Percentiles rank a stretch among this genome's conserved stretches.
These are phyloP conservation scores for Fusarium sp. DNA, from an alignment of 2,329 filamentous ascomycete species.

Conservation along the genomic window DNA sequence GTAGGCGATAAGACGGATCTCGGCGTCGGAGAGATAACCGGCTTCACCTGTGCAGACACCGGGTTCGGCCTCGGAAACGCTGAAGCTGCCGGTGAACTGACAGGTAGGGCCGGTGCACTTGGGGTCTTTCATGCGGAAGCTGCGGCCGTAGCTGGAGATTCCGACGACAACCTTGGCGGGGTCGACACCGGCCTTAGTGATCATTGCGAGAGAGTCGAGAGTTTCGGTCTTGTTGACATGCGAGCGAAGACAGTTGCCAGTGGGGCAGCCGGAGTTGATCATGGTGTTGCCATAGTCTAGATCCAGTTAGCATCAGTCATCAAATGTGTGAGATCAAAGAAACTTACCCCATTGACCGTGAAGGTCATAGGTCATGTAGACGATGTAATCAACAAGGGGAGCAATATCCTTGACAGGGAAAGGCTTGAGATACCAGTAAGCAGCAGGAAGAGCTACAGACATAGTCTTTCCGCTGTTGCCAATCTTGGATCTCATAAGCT, in stretches of 20 bases:
- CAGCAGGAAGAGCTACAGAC: slow-evolving; percentile 55
- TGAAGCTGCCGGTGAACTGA: slow-evolving; percentile 44
- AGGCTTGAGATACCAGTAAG: slow-evolving; percentile 55
- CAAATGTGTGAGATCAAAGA: fast-evolving
- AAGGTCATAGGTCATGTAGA: slow-evolving; percentile 55
- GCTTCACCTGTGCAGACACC: slow-evolving; percentile 44
- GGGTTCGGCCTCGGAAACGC: slow-evolving; percentile 38
- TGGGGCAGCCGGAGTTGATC: slow-evolving; percentile 44
- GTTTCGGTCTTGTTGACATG: slow-evolving; percentile 58
- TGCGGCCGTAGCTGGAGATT: slow-evolving; percentile 48
- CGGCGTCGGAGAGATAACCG: slow-evolving; percentile 49
- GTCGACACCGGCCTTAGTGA: slow-evolving; percentile 53
- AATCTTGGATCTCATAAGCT: slow-evolving; percentile 44
- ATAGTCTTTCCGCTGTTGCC: slow-evolving; percentile 50
- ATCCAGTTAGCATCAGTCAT: not conserved
- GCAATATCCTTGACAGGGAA: slow-evolving; percentile 53
- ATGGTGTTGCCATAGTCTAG: slow-evolving; percentile 47
- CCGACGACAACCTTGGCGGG: slow-evolving; percentile 50
- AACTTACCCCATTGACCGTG: slow-evolving; percentile 52
- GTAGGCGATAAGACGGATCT: slow-evolving; percentile 47
- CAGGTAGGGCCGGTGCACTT: slow-evolving; percentile 45
- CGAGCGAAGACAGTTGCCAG: slow-evolving; percentile 52
- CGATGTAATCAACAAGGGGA: slow-evolving; percentile 51
- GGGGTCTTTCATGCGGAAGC: slow-evolving; percentile 46
- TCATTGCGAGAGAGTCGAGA: slow-evolving; percentile 52